phyloP scores from a whole-genome alignment of 371 early-diverging fungal species.

The Sporodiniella umbellata region DNA sequence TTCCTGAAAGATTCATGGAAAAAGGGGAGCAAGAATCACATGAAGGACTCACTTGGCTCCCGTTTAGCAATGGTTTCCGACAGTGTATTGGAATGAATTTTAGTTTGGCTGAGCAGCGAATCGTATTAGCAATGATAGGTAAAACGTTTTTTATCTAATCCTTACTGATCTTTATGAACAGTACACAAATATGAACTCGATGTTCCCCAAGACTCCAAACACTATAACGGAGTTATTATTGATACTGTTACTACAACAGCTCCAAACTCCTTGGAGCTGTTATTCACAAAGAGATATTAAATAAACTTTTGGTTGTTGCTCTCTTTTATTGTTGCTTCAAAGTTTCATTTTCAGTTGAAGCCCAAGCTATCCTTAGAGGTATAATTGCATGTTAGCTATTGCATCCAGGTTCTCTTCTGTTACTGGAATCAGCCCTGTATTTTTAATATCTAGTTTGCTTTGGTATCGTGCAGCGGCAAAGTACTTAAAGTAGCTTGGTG shows the following conservation, averaged over 20 bases:
- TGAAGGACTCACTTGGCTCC: slow-evolving; percentile 23
- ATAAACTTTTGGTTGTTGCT: too few species aligned
- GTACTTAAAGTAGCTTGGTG: too few species aligned
- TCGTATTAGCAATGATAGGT: slow-evolving; percentile 39
- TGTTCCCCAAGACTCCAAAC: slow-evolving; percentile 23
- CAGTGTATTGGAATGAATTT: slow-evolving; percentile 45
- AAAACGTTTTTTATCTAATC: not conserved
- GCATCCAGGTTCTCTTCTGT: too few species aligned
- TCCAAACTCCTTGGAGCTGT: slow-evolving; percentile 6
- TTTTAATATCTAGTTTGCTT: too few species aligned
- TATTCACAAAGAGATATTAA: slow-evolving; percentile 17
- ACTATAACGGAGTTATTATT: slow-evolving; percentile 14
- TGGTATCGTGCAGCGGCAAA: too few species aligned
- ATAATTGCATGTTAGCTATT: too few species aligned
- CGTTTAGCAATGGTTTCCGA: slow-evolving; percentile 29
- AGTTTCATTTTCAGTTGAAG: too few species aligned
- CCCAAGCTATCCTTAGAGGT: too few species aligned
- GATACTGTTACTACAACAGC: slow-evolving; percentile 13
- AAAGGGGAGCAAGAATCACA: slow-evolving; percentile 2
- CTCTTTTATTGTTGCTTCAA: too few species aligned
- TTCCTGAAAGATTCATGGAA: slow-evolving; percentile 14
- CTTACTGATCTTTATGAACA: not conserved
- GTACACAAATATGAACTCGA: slow-evolving; percentile 29
- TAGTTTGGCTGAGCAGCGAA: slow-evolving; percentile 42
- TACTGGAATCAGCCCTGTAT: too few species aligned